Conservation (phyloP, 345 rosid genomes). For the Rhizophora apiculata region DNA sequence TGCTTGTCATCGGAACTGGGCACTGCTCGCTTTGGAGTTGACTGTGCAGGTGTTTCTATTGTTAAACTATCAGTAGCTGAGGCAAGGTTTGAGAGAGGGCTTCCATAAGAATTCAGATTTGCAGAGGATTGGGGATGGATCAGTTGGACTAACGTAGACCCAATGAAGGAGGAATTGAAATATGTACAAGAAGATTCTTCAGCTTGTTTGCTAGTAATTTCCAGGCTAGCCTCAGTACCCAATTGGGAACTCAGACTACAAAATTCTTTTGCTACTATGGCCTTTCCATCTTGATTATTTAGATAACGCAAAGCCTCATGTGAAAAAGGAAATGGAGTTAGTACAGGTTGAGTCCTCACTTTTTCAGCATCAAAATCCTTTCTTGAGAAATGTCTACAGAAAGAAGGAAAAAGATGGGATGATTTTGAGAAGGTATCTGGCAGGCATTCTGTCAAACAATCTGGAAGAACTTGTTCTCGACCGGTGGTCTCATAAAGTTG, state of each 20-base stretch:
- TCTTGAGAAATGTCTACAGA: slow-evolving; percentile 34
- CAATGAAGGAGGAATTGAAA: slow-evolving; percentile 1
- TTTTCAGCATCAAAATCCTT: slow-evolving; percentile 13
- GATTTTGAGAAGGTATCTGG: slow-evolving; percentile 15
- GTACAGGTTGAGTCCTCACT: slow-evolving; percentile 15
- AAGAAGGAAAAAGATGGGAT: slow-evolving; percentile 23
- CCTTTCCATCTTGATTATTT: slow-evolving; percentile 6
- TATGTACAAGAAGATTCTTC: slow-evolving; percentile 16
- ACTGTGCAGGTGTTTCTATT: slow-evolving; percentile 47
- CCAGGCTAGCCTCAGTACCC: slow-evolving; percentile 4
- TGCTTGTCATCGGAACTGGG: slow-evolving; percentile 27
- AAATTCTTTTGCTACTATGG: neutral
- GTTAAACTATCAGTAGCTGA: slow-evolving; percentile 20
- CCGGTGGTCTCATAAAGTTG: slow-evolving; percentile 4
- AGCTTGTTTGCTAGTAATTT: slow-evolving; percentile 15
- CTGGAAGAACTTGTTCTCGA: slow-evolving; percentile 12
- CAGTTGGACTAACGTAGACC: slow-evolving; percentile 3
- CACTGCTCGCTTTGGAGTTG: slow-evolving; percentile 38
- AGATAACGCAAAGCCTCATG: slow-evolving; percentile 2
- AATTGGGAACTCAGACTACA: neutral
- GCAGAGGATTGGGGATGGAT: slow-evolving; percentile 8
- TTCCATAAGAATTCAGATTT: slow-evolving; percentile 21
- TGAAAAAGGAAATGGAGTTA: slow-evolving; percentile 17
- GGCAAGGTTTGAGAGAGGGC: slow-evolving; percentile 30
- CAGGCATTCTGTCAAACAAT: slow-evolving; percentile 3